These are phyloP conservation scores for Mycena latifolia DNA, from an alignment of 768 basidiomycete genomes.

Conservation along the genomic window DNA sequence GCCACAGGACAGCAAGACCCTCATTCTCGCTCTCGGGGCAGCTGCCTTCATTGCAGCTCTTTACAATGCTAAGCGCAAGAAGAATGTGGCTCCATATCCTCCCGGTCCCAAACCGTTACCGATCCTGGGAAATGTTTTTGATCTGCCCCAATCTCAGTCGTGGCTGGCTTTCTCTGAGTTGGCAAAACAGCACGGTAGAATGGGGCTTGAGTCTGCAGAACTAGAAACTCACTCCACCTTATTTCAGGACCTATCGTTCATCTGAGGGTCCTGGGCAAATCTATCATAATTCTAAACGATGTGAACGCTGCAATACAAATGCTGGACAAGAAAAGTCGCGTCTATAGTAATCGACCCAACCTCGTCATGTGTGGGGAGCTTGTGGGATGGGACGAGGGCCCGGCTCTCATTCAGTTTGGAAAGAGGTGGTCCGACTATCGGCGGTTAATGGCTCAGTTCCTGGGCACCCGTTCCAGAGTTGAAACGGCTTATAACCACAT, in stretches of 20 bases:
- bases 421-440: constrained; percentile 38
- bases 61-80: neutral
- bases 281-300: constrained; percentile 46
- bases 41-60: neutral
- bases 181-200: constrained; percentile 3
- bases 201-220: neutral
- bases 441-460: constrained; percentile 34
- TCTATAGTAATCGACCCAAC: constrained; percentile 37
- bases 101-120: constrained; percentile 7
- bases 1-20: neutral
- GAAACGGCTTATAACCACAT: constrained; percentile 27
- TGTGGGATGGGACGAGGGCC: constrained; percentile 37
- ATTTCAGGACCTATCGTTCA: constrained; percentile 27
- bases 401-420: constrained; percentile 34
- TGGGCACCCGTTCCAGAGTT: constrained; percentile 39
- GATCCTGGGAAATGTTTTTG: neutral
- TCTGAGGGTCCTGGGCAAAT: constrained; percentile 41
- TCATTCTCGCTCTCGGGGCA: constrained; percentile 4
- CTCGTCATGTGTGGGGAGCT: constrained; percentile 48
- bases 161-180: constrained; percentile 1
- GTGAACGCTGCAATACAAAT: constrained; percentile 43
- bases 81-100: neutral
- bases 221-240: neutral
- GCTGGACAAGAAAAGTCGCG: constrained; percentile 45
- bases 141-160: constrained; percentile 4